A percentile compares a stretch with the other conserved stretches of the same genome.
phyloP scores from a whole-genome alignment of 2,329 filamentous ascomycete genomes.

The Gliomastix tumulicola region DNA sequence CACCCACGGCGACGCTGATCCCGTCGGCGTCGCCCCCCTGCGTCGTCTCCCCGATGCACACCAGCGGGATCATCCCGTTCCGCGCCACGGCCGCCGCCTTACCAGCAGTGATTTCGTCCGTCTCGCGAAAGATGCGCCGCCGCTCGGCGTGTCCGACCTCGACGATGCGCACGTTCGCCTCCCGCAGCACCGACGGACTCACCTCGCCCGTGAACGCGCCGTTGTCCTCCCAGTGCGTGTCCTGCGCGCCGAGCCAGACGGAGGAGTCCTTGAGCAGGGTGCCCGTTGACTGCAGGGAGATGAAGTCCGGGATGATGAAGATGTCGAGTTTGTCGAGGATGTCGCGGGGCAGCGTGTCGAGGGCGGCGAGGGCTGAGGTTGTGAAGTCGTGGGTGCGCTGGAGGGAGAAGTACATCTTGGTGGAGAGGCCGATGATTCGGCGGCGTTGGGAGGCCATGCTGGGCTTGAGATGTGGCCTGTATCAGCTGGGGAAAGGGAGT shows the following conservation, averaged over 20 bases:
- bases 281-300: constrained; percentile 53
- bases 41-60: constrained; percentile 72
- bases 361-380: constrained; percentile 35
- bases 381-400: constrained; percentile 53
- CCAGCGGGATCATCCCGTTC: constrained; percentile 67
- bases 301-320: constrained; percentile 73
- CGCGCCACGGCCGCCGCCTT: constrained; percentile 64
- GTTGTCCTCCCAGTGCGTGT: constrained; percentile 61
- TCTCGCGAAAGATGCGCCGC: constrained; percentile 64
- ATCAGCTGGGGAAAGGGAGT: no score
- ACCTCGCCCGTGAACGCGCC: constrained; percentile 77
- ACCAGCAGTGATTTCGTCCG: constrained; percentile 56
- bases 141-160: constrained; percentile 80
- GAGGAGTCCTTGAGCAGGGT: constrained; percentile 35
- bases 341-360: constrained; percentile 31
- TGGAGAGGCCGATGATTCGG: constrained; percentile 65
- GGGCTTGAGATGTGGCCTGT: no score
- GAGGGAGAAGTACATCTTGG: constrained; percentile 76
- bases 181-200: constrained; percentile 58
- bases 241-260: constrained; percentile 63
- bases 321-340: constrained; percentile 52
- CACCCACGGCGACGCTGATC: constrained; percentile 62
- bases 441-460: constrained; percentile 28
- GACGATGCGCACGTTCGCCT: constrained; percentile 64
- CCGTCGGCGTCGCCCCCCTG: constrained; percentile 38